These are phyloP conservation scores for Phytopythium helicoides DNA, from an alignment of 352 stramenopile genomes.

Conservation along the genomic window DNA sequence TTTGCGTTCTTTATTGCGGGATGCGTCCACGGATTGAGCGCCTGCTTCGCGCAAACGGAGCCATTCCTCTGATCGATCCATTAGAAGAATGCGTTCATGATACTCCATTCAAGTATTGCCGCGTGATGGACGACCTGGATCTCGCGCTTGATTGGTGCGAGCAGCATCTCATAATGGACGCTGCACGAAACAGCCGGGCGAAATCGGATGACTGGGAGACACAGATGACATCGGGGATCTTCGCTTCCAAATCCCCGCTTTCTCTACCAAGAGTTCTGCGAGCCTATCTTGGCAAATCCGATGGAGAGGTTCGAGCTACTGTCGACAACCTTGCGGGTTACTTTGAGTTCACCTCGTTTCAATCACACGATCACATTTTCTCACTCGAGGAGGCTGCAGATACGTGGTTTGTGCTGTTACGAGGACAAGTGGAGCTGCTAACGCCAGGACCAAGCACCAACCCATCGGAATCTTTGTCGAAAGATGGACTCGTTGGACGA, in stretches of 20 bases:
- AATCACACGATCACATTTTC: slow-evolving; percentile 31
- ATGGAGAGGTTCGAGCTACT: slow-evolving; percentile 12
- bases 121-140: slow-evolving; percentile 47
- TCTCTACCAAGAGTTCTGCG: slow-evolving; percentile 38
- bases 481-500: slow-evolving; percentile 40
- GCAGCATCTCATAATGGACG: slow-evolving; percentile 50
- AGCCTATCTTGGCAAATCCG: slow-evolving; percentile 34
- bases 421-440: slow-evolving; percentile 46
- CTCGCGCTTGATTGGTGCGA: slow-evolving; percentile 65
- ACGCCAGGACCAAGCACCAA: slow-evolving; percentile 17
- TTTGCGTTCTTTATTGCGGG: slow-evolving; percentile 65
- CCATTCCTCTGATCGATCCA: slow-evolving; percentile 18
- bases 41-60: slow-evolving; percentile 55
- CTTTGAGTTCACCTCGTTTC: slow-evolving; percentile 39
- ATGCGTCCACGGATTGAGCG: slow-evolving; percentile 54
- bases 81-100: slow-evolving; percentile 6
- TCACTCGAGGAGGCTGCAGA: slow-evolving; percentile 34
- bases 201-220: slow-evolving; percentile 35
- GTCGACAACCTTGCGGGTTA: slow-evolving; percentile 28
- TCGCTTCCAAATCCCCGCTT: slow-evolving; percentile 21
- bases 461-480: slow-evolving; percentile 15
- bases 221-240: slow-evolving; percentile 17
- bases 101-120: slow-evolving; percentile 13
- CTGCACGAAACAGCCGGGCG: slow-evolving; percentile 17
- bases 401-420: slow-evolving; percentile 47